These are phyloP conservation scores for Piromyces sp. DNA, from an alignment of 192 early-diverging fungal species.

Conservation along the genomic window DNA sequence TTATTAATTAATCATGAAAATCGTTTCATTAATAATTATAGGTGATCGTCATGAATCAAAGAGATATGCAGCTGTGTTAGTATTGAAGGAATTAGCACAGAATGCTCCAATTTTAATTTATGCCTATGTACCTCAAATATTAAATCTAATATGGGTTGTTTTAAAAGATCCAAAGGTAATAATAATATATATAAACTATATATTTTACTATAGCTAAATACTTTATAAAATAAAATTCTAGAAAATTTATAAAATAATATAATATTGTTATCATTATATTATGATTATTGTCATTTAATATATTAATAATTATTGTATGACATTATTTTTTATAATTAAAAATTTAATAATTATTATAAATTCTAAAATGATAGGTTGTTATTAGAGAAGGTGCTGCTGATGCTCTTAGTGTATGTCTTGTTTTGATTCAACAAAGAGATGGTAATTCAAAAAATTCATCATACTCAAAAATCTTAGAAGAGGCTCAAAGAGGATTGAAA, in stretches of 20 bases:
- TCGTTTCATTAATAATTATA: constrained; percentile 1
- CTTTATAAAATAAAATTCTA: no score
- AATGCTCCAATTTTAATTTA: constrained; percentile 71
- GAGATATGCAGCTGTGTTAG: constrained; percentile 63
- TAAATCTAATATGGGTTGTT: constrained; percentile 70
- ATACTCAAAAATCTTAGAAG: constrained; percentile 69
- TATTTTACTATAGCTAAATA: not conserved
- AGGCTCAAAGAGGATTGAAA: constrained; percentile 54
- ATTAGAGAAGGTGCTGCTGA: constrained; percentile 71
- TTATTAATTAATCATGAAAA: no score
- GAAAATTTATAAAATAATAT: no score
- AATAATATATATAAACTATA: not conserved
- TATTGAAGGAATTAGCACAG: constrained; percentile 51
- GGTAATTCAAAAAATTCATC: constrained; percentile 34
- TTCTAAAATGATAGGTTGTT: constrained; percentile 16
- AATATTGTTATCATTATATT: no score
- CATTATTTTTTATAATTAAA: no score
- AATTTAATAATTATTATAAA: no score
- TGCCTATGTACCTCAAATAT: constrained; percentile 56
- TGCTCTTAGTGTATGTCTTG: constrained; percentile 55
- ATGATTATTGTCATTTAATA: no score
- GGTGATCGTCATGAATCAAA: constrained; percentile 61
- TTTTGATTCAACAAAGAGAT: constrained; percentile 63
- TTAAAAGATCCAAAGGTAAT: constrained; percentile 55
- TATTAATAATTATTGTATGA: no score